Evolutionary conservation across 768 basidiomycete species (phyloP), one percentile per base, ranked within the genome.

Genomic region (Calocybe cyanea): DNA sequence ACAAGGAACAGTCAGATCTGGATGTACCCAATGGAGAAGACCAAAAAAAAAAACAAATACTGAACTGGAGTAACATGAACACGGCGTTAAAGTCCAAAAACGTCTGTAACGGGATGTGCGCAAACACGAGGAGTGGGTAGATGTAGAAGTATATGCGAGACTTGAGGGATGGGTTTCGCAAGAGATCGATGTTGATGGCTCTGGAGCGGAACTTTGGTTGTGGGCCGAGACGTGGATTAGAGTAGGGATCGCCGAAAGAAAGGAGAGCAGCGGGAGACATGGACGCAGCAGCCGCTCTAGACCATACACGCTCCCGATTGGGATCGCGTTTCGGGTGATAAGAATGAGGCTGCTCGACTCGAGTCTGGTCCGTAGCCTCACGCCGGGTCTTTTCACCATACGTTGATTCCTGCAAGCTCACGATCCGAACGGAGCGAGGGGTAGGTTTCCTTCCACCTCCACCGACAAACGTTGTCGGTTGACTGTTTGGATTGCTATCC

Each of bases 1-100:
- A 37, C 19, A 49, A 17, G 23, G 38, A 8, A 15, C 14, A 23
- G 32, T 48, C 44, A 54, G 28, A n/a, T n/a, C n/a, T 14, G 35
- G 46, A 7, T 13, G 28, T 18, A 31, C 18, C 25, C 19, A 37
- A 32, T 32, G 31, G 8, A 32, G 37, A 41, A 45, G 41, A 49
- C 49, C 30, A 47, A 32, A 28, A 28, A 36, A 41, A 21, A 25
- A 30, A n/a, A 36, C 14, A 34, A 30, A 0, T 17, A 83, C 91
- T 69, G 59, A n/a, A 92, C 90, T 91, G 81, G 33, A 92, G 60
- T 55, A 93, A 63, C 54, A 92, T 81, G 67, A 82, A 94, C 53
- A 85, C 81, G 55, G 84, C 81, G 62, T 93, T 92, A 63, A 92
- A 91, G 59, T 95, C 92, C 62, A 94, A 83, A 59, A 86, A 93